A percentile compares a stretch with the other conserved stretches of the same genome.
These are phyloP conservation scores for Panicum miliaceum DNA, from an alignment of 176 grass and related monocot genomes.

Conservation along the genomic window DNA sequence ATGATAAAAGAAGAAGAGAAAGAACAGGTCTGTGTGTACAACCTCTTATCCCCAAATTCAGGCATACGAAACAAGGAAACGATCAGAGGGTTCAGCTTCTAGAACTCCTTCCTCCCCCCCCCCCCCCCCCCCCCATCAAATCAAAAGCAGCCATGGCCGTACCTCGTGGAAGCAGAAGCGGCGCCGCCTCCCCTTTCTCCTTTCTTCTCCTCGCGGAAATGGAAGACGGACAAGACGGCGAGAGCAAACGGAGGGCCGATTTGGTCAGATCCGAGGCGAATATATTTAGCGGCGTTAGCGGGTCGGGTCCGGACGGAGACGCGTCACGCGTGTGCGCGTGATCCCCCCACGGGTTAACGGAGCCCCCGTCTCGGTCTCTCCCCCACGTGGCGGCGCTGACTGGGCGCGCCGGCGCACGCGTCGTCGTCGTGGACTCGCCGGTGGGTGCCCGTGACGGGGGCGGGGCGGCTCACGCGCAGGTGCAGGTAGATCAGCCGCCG, in stretches of 20 bases:
- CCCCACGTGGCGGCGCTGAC: conserved; percentile 42
- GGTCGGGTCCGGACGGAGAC: conserved; percentile 20
- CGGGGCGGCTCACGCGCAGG: not conserved
- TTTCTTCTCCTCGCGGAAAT: conserved; percentile 7
- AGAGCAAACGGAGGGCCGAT: conserved; percentile 38
- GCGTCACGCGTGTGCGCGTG: not conserved
- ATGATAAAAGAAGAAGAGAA: not conserved
- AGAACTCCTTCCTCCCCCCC: not conserved
- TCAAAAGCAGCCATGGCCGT: conserved; percentile 4
- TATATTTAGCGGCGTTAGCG: conserved; percentile 43
- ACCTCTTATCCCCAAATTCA: not conserved
- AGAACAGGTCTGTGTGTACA: not conserved
- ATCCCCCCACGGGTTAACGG: not conserved
- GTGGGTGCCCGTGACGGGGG: conserved; percentile 6
- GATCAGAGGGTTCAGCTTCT: conserved; percentile 10
- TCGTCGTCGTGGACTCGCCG: conserved; percentile 26
- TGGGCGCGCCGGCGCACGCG: conserved; percentile 17
- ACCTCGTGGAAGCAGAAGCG: conserved; percentile 26
- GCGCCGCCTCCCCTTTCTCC: not conserved
- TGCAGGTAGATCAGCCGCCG: not conserved
- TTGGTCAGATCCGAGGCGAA: conserved; percentile 57
- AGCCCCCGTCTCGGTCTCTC: not conserved
- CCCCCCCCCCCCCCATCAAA: too few species aligned
- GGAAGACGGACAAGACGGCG: conserved; percentile 44
- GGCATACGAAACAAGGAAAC: not conserved